Evolutionary conservation across 371 early-diverging fungal species (phyloP), one percentile per base, ranked within the genome.

Genomic region (Parasitella parasitica): DNA sequence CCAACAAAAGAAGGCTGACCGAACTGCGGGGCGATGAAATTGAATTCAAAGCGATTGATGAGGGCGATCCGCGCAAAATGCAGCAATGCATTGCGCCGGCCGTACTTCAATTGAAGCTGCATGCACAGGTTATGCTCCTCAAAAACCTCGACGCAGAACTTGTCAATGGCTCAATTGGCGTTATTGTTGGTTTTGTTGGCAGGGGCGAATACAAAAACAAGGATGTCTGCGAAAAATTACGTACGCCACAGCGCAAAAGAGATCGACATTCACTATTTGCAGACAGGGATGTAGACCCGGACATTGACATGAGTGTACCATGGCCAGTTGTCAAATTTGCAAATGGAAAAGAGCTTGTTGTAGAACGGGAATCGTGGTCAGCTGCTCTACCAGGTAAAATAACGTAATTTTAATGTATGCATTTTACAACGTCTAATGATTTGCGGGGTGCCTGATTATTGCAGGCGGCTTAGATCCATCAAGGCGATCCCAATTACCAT

Each of bases 71-170:
- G 12, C 52, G 61, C 5, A 79, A 76, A 34, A 68, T 91, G 34
- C 76, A 82, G 13, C 41, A 57, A 1, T 86, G 86, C 49, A 76
- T 85, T 50, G 87, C 91, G 0, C 87, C 90, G 0, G 64, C 75
- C 2, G 61, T 63, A 6, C 75, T 97, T 6, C 79, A 83, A 18
- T 76, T 97, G 22, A 94, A 93, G 68, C 36, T 70, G 15, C 76
- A 86, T 41, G 93, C 97, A 3, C 97, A 95, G 61, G 97, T 97
- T 4, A 90, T 97, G 88, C 78, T 97, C 48, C 66, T 93, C 20
- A 91, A 91, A 57, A 97, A 97, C 64, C 63, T 90, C 67, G 81
- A 80, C 6, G 38, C 34, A 4, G 67, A 63, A 11, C 62, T 69
- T 6, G 68, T 70, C 6, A 68, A 78, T 72, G 79, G 79, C 28